Evolutionary conservation across 306 rosid species (phyloP).

Genomic region (Macrotyloma uniflorum): DNA sequence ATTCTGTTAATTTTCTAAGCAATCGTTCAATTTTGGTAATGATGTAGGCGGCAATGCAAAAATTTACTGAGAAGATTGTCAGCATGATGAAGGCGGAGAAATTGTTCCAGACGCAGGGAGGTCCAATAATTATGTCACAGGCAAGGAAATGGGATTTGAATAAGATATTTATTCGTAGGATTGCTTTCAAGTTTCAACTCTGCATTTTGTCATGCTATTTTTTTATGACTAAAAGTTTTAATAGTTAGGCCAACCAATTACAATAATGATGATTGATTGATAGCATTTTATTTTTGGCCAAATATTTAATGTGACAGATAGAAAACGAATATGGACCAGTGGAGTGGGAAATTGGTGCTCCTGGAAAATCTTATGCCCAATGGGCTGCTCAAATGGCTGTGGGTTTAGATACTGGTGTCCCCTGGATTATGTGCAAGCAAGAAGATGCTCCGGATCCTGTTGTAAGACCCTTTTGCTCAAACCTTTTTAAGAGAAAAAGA

Average conservation of each 20-base stretch:
- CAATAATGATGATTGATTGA: slow-evolving; percentile 3
- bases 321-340: slow-evolving; percentile 95
- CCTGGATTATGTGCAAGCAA: slow-evolving; percentile 99
- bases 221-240: not conserved
- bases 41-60: slow-evolving; percentile 86
- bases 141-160: slow-evolving; percentile 36
- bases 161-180: not conserved
- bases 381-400: slow-evolving; percentile 98
- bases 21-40: not conserved
- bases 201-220: not conserved
- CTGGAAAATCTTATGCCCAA: slow-evolving; percentile 83
- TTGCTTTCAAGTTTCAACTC: not conserved
- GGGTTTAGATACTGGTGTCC: slow-evolving; percentile 82
- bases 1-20: slow-evolving; percentile 8
- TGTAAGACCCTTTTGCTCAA: slow-evolving; percentile 49
- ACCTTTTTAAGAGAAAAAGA: not conserved
- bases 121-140: slow-evolving; percentile 94
- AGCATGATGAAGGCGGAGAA: slow-evolving; percentile 81
- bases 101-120: slow-evolving; percentile 87
- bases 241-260: not conserved
- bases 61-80: slow-evolving; percentile 78
- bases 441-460: slow-evolving; percentile 95
- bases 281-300: not conserved
- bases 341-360: slow-evolving; percentile 87
- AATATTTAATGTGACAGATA: slow-evolving; percentile 58